Evolutionary conservation across 441 rosid species (phyloP).

Genomic region (Arabidopsis hybrid): DNA sequence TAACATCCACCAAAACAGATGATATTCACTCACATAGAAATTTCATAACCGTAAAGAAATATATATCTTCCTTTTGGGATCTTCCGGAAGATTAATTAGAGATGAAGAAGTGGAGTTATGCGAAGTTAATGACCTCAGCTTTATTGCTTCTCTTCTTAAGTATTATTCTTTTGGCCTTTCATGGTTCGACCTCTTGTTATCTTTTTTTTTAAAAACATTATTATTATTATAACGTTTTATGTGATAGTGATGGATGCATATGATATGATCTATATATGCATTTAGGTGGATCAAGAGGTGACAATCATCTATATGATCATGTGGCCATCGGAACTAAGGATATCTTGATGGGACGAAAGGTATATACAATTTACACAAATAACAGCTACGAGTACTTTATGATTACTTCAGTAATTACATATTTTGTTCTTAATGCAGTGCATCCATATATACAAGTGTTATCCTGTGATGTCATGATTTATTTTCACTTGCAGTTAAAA

Average conservation of each 20-base stretch:
- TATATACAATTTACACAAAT: neutral
- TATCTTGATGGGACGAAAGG: neutral
- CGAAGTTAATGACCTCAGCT: neutral
- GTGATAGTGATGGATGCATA: neutral
- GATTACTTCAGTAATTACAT: neutral
- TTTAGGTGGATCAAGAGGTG: conserved; percentile 5
- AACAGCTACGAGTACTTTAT: neutral
- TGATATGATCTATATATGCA: neutral
- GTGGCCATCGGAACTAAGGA: neutral
- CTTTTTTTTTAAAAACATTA: neutral
- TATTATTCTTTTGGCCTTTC: neutral
- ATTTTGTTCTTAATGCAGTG: neutral
- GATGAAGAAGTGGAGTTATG: conserved; percentile 23
- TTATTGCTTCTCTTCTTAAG: neutral
- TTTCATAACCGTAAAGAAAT: neutral
- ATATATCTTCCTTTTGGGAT: neutral
- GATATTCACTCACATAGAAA: neutral
- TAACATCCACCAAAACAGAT: neutral
- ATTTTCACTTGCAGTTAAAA: neutral
- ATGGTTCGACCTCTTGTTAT: conserved; percentile 11
- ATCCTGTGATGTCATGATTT: neutral
- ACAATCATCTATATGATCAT: neutral
- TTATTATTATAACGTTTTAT: neutral
- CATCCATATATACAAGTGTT: neutral
- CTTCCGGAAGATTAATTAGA: neutral